phyloP scores from a whole-genome alignment of 768 basidiomycete species.

The Tricholoma saponaceum region DNA sequence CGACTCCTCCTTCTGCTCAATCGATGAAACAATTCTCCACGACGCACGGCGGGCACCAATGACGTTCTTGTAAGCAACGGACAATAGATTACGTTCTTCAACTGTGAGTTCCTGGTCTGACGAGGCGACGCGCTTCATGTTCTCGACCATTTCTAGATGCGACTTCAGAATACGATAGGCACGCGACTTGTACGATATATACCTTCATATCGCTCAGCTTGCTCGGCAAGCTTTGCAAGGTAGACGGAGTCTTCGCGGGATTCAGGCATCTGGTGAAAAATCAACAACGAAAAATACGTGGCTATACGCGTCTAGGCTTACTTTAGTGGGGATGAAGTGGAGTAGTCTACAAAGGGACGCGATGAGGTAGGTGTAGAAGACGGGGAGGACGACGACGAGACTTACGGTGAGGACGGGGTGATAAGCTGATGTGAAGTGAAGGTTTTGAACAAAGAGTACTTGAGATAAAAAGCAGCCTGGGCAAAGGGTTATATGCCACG shows the following conservation, averaged over 20 bases:
- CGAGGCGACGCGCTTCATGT: slow-evolving; percentile 98
- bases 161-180: slow-evolving; percentile 5
- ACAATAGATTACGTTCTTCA: slow-evolving; percentile 96
- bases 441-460: slow-evolving; percentile 43
- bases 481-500: slow-evolving; percentile 61
- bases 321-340: slow-evolving; percentile 33
- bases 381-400: slow-evolving; percentile 33
- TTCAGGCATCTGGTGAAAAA: slow-evolving; percentile 62
- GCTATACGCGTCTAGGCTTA: slow-evolving; percentile 33
- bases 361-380: slow-evolving; percentile 4
- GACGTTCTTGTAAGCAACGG: slow-evolving; percentile 99
- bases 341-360: slow-evolving; percentile 9
- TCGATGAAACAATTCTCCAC: slow-evolving; percentile 97
- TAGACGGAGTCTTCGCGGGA: slow-evolving; percentile 97
- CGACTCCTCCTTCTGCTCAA: slow-evolving; percentile 98
- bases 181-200: slow-evolving; percentile 14
- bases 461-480: slow-evolving; percentile 66
- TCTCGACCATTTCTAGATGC: slow-evolving; percentile 88
- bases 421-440: slow-evolving; percentile 38
- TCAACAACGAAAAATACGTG: slow-evolving; percentile 26
- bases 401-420: slow-evolving; percentile 41
- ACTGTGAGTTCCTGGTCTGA: slow-evolving; percentile 98
- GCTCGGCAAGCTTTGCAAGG: slow-evolving; percentile 99
- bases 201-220: slow-evolving; percentile 99
- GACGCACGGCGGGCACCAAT: slow-evolving; percentile 97